These are phyloP conservation scores for Paecilomyces sp. DNA, from an alignment of 2,329 filamentous ascomycete genomes.

Conservation along the genomic window DNA sequence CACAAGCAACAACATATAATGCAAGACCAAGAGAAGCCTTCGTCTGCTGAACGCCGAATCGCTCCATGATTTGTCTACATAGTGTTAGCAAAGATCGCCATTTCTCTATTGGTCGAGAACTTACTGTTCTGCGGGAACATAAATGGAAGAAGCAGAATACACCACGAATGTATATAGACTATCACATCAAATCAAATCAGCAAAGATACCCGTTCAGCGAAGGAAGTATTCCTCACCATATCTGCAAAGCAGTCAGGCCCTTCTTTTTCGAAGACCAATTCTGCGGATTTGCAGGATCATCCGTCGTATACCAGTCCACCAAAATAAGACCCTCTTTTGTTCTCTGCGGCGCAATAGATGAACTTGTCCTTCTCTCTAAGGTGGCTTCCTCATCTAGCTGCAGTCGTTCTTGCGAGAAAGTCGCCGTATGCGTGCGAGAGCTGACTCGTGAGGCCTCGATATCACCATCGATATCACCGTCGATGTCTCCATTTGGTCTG, in stretches of 20 bases:
- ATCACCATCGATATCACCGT: neutral
- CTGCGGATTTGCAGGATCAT: conserved; percentile 19
- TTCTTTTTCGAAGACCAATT: conserved; percentile 17
- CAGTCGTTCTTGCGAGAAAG: conserved; percentile 19
- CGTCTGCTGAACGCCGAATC: conserved; percentile 17
- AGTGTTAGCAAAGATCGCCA: neutral
- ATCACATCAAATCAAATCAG: conserved; percentile 52
- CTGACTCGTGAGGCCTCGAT: neutral
- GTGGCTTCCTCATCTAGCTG: conserved; percentile 21
- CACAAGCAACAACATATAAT: conserved; percentile 20
- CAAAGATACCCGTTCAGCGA: conserved; percentile 25
- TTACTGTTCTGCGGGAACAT: conserved; percentile 9
- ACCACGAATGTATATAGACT: conserved; percentile 20
- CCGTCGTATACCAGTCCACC: conserved; percentile 25
- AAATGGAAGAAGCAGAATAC: conserved; percentile 16
- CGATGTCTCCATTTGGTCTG: neutral
- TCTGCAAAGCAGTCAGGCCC: conserved; percentile 12
- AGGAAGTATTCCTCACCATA: conserved; percentile 6
- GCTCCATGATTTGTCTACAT: neutral
- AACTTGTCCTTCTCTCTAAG: conserved; percentile 18
- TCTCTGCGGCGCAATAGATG: conserved; percentile 21
- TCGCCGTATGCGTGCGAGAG: conserved; percentile 7
- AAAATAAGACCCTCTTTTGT: conserved; percentile 29
- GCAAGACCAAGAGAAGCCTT: conserved; percentile 23
- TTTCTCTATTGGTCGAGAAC: neutral